Conservation (phyloP, 2,329 filamentous ascomycete species). For the Thielaviopsis euricoi region DNA sequence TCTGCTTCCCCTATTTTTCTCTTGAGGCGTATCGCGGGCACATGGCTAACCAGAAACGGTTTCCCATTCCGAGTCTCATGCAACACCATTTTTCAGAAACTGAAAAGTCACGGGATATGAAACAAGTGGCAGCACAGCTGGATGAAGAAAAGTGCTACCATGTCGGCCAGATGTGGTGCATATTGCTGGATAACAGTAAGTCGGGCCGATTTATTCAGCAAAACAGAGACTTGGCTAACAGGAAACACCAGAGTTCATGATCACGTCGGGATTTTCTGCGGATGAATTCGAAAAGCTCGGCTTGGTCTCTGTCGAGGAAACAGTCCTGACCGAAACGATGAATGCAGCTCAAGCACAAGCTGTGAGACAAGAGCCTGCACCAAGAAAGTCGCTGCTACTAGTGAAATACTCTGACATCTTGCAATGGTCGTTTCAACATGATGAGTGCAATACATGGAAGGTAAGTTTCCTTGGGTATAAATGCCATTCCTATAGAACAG, state of each 20-base stretch:
- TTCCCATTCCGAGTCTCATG: slow-evolving; percentile 27
- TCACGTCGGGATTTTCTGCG: neutral
- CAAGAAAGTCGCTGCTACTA: neutral
- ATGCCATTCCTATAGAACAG: neutral
- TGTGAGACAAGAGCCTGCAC: neutral
- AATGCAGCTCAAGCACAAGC: neutral
- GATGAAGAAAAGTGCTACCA: slow-evolving; percentile 27
- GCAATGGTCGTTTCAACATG: neutral
- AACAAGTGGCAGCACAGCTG: slow-evolving; percentile 13
- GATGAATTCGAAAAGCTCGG: neutral
- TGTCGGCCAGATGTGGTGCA: slow-evolving; percentile 30
- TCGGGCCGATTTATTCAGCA: neutral
- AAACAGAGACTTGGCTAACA: neutral
- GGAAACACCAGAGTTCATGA: neutral
- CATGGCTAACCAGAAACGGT: slow-evolving; percentile 19
- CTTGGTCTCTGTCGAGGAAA: neutral
- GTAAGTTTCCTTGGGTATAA: neutral
- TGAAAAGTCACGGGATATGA: neutral
- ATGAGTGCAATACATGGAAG: neutral
- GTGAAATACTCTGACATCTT: neutral
- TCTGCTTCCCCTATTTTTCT: slow-evolving; percentile 31
- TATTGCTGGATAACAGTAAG: slow-evolving; percentile 28
- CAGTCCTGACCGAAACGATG: no score
- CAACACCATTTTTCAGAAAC: slow-evolving; percentile 17
- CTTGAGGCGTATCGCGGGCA: slow-evolving; percentile 27